Evolutionary conservation across 176 grass and related monocot species (phyloP).

Genomic region (Eremochloa ophiuroides): DNA sequence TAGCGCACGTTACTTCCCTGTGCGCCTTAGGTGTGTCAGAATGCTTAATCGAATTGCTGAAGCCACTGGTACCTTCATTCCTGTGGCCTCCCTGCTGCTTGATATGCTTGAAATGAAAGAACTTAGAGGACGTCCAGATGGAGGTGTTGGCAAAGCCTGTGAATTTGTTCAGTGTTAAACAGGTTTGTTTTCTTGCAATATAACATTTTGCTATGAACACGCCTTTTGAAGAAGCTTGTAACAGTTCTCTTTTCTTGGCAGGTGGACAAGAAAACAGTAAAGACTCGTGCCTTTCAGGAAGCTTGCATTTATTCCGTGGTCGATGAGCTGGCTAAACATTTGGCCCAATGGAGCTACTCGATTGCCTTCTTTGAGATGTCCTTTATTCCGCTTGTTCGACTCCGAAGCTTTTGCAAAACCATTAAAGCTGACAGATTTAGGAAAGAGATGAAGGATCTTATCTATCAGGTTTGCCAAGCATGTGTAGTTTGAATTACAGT

Average conservation of each 20-base stretch:
- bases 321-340: conserved; percentile 85
- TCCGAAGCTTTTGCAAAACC: conserved; percentile 77
- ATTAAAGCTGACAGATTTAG: conserved; percentile 86
- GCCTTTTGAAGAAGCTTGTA: conserved; percentile 28
- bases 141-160: conserved; percentile 89
- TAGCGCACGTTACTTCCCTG: conserved; percentile 73
- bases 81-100: conserved; percentile 73
- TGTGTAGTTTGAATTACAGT: conserved; percentile 1
- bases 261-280: conserved; percentile 92
- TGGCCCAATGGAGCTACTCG: conserved; percentile 88
- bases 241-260: conserved; percentile 24
- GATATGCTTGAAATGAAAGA: conserved; percentile 98
- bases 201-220: conserved; percentile 1
- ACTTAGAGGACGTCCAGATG: conserved; percentile 57
- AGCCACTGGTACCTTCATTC: conserved; percentile 71
- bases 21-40: conserved; percentile 80
- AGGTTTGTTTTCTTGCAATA: conserved; percentile 48
- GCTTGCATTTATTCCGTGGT: conserved; percentile 76
- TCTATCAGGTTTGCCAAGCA: conserved; percentile 65
- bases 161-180: conserved; percentile 85
- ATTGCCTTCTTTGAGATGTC: conserved; percentile 82
- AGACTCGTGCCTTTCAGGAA: conserved; percentile 91
- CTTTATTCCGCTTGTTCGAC: conserved; percentile 68
- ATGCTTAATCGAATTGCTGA: conserved; percentile 90
- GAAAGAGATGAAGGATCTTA: conserved; percentile 86